Evolutionary conservation across 148 eudicot species (phyloP), one percentile per base, ranked within the genome.

Genomic region (Heliosperma pusillum): DNA sequence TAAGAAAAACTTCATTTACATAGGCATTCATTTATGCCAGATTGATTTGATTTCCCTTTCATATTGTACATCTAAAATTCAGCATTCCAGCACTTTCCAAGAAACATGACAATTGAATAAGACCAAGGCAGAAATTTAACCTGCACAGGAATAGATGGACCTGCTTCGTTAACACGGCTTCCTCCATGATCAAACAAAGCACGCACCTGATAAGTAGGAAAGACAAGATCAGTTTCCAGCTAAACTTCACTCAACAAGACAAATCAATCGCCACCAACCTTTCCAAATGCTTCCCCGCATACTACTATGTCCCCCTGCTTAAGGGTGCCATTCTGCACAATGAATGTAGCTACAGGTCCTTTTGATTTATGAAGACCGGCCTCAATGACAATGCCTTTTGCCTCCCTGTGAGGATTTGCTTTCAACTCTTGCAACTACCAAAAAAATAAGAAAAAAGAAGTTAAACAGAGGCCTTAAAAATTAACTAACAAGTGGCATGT

Each of bases 291-390:
- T 87, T 88, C 97, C 30, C 99, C 99, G 69, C 97, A 92, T 81
- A 85, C 91, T 63, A 95, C 85, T 22, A 85, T 63, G 76, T 95
- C 97, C 74, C 99, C 99, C 80, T 58, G 85, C 84, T 79, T 95
- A 33, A 95, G 88, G 29, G 99, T 95, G 76, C 99, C 99, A 79
- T 92, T 95, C 87, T 95, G 99, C 82, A 95, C 94, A 81, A 95
- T 95, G 82, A 95, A 88, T 56, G 97, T 90, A 74, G 97, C 90
- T 69, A 92, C 77, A 26, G 99, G 91, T 75, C 99, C 99, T 84
- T 86, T 92, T 74, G 90, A 83, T 89, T 95, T 95, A 84, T 90
- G 84, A 81, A 92, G 99, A 80, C 97, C 97, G 26, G 99, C 99
- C 84, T 95, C 99, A 79, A 95, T 95, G 72, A 90, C 89, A 25